A percentile compares a stretch with the other conserved stretches of the same genome.
phyloP scores from a whole-genome alignment of 2,329 filamentous ascomycete species.

The Aspergillus versicolor region DNA sequence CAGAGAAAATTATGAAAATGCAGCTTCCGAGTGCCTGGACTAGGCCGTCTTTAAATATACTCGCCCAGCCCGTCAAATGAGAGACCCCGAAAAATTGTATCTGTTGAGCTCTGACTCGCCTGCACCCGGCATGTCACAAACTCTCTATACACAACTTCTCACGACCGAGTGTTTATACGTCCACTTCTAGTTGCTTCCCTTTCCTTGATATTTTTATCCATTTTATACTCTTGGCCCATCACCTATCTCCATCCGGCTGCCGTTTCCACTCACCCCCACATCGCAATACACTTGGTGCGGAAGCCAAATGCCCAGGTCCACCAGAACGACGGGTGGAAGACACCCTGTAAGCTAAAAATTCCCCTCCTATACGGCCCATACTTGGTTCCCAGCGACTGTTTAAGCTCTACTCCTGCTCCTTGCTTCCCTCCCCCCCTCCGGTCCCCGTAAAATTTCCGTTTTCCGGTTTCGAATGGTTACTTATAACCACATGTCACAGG shows the following conservation, averaged over 20 bases:
- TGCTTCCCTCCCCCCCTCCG: background rate
- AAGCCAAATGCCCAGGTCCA: constrained; percentile 11
- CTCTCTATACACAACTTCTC: background rate
- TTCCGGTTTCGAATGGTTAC: constrained; percentile 17
- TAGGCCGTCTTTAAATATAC: constrained; percentile 7
- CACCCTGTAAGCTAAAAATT: constrained; percentile 5
- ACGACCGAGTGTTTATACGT: background rate
- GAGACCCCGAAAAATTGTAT: background rate
- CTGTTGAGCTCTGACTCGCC: background rate
- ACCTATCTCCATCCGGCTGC: constrained; percentile 4
- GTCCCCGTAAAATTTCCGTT: background rate
- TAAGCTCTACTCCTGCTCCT: background rate
- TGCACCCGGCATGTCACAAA: background rate
- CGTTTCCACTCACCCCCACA: constrained; percentile 12
- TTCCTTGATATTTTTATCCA: background rate
- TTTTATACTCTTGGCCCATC: background rate
- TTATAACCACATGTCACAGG: constrained; percentile 25
- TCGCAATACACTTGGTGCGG: background rate
- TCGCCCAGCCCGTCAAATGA: constrained; percentile 6
- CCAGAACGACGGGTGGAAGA: background rate
- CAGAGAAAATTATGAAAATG: constrained; percentile 4
- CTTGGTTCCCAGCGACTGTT: background rate
- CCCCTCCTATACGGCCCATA: background rate
- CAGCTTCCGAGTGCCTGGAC: background rate
- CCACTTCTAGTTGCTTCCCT: background rate